phyloP scores from a whole-genome alignment of 176 grass and related monocot genomes.

The Themeda triandra region DNA sequence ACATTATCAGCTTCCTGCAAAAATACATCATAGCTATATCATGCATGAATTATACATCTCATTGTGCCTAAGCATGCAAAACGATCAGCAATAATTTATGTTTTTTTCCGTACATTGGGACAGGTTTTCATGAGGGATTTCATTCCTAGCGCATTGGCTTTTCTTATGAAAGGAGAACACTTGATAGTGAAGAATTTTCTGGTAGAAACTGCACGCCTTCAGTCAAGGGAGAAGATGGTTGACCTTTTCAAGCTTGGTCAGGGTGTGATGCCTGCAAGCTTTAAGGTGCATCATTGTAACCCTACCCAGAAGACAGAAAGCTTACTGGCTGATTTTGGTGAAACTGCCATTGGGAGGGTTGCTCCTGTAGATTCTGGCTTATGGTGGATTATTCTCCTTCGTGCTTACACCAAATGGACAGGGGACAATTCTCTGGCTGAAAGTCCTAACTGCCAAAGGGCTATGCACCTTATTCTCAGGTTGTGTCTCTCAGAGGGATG shows the following conservation, averaged over 20 bases:
- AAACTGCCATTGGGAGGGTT: conserved; percentile 89
- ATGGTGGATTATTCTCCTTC: conserved; percentile 95
- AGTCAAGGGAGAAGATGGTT: conserved; percentile 73
- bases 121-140: conserved; percentile 98
- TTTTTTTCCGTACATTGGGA: conserved; percentile 9
- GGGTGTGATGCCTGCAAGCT: conserved; percentile 91
- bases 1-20: conserved; percentile 15
- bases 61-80: conserved; percentile 22
- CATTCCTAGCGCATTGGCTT: conserved; percentile 79
- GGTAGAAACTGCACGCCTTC: conserved; percentile 71
- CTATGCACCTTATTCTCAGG: conserved; percentile 76
- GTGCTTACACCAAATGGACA: conserved; percentile 74
- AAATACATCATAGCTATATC: conserved; percentile 5
- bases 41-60: conserved; percentile 13
- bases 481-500: conserved; percentile 90
- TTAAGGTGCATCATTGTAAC: conserved; percentile 64
- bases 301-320: conserved; percentile 43
- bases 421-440: conserved; percentile 68
- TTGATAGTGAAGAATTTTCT: conserved; percentile 86
- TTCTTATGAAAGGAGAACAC: conserved; percentile 68
- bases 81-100: neutral
- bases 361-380: conserved; percentile 91
- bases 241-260: conserved; percentile 75
- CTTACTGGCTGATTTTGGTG: conserved; percentile 89
- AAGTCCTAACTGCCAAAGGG: conserved; percentile 56